Conservation (phyloP, 2,329 filamentous ascomycete species). For the Alternaria triticimaculans region DNA sequence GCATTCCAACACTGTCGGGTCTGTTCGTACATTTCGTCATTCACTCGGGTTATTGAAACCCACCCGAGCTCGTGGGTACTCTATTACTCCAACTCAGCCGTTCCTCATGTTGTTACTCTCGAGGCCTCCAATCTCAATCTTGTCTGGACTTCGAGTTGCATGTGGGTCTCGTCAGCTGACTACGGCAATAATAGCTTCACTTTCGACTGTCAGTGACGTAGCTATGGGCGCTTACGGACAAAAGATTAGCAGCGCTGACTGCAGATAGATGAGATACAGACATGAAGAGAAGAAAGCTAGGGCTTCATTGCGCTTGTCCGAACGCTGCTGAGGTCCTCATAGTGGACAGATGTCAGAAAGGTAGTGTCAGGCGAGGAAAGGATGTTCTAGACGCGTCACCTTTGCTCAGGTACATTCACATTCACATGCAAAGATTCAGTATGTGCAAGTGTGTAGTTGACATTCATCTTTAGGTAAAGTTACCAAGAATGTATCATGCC, state of each 20-base stretch:
- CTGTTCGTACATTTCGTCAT: not conserved
- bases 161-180: not conserved
- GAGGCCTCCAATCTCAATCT: fast-evolving
- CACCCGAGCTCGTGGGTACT: not conserved
- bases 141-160: not conserved
- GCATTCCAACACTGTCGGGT: not conserved
- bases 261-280: fast-evolving
- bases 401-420: not conserved
- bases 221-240: fast-evolving
- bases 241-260: fast-evolving
- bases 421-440: not conserved
- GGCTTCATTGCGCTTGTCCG: fast-evolving
- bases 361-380: not conserved
- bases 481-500: not conserved
- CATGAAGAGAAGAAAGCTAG: fast-evolving
- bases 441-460: not conserved
- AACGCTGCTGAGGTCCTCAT: not conserved
- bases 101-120: not conserved
- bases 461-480: not conserved
- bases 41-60: not conserved
- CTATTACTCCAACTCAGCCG: not conserved
- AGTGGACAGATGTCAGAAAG: not conserved
- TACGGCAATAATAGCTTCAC: not conserved
- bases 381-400: not conserved
- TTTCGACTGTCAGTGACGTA: not conserved